These are phyloP conservation scores for Calonectria honghensis DNA, from an alignment of 2,329 filamentous ascomycete species.

Conservation along the genomic window DNA sequence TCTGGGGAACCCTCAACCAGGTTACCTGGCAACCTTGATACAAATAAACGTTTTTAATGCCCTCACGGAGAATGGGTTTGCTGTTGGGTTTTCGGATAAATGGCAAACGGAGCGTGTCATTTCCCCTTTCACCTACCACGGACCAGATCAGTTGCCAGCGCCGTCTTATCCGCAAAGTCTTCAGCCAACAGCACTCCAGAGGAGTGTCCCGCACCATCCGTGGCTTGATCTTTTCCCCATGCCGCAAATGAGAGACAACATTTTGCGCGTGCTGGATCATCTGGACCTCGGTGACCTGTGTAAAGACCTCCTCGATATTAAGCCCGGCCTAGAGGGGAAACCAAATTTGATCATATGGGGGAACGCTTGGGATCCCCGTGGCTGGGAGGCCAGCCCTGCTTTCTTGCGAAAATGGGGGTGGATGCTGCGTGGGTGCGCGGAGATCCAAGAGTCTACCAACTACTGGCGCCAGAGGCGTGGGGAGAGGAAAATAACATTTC, in stretches of 20 bases:
- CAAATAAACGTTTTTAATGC: slow-evolving; percentile 16
- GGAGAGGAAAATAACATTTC: neutral
- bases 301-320: neutral
- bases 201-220: neutral
- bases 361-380: slow-evolving; percentile 7
- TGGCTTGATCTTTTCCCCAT: slow-evolving; percentile 18
- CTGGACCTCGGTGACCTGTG: neutral
- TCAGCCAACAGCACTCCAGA: slow-evolving; percentile 1
- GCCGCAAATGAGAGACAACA: slow-evolving; percentile 4
- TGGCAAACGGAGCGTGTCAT: neutral
- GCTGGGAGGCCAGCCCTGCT: slow-evolving; percentile 3
- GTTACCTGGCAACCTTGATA: neutral
- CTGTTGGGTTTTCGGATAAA: neutral
- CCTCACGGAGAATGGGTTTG: neutral
- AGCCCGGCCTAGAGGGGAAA: neutral
- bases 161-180: neutral
- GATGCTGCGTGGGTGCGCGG: slow-evolving; percentile 1
- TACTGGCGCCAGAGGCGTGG: slow-evolving; percentile 5
- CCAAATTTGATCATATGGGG: slow-evolving; percentile 14
- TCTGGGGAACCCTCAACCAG: neutral
- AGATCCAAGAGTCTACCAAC: slow-evolving; percentile 2
- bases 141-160: neutral
- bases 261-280: neutral
- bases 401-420: slow-evolving; percentile 14
- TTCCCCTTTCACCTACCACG: neutral